Base-by-base conservation (phyloP, 2,329 filamentous ascomycete genomes). In the Cladosporium sp. region DNA sequence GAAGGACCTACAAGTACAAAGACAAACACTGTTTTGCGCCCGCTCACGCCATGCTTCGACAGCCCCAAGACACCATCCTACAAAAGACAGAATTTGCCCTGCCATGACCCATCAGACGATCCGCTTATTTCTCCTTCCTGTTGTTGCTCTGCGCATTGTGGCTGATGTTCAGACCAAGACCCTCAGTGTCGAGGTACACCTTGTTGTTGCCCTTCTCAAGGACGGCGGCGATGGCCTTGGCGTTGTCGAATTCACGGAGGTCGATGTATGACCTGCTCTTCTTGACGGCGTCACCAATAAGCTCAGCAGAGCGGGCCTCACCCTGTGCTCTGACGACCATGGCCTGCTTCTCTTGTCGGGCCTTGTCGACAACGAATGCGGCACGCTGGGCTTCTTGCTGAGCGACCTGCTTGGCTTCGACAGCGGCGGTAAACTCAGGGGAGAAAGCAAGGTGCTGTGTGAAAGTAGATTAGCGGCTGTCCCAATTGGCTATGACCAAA, bases 251-350 rank as follows among this genome's bases (percentile, higher is more conserved):
- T 80, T 95, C 93, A 76, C 95, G 89, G 68, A 98, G 82, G 74
- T 97, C 93, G 59, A 98, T 83, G 72, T 98, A 98, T 60, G 89
- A 87, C 76, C 91, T 87, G 78, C 82, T 95, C 86, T 97, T 98
- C 88, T 97, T 98, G 84, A 98, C 95, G 57, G 93, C 93, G 49
- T 98, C 93, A 73, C 93, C 93, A 66, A 98, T 96, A 59, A 98
- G 85, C 76, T 98, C 91, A 43, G 93, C 93, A 37, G 93, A 97
- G 61, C 93, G 88, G 46, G 93, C 93, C 77, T 98, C 93, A 89
- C 93, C 93, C 83, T 97, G 93, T 3, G 93, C 93, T 75, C 90
- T 89, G 68, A 98, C 93, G 52, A 98, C 90, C 77, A 91, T 96
- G 64, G 93, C 93, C 76, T 98, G 93, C 80, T 98, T 98, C 81